Evolutionary conservation across 73 alveolate species (phyloP), one percentile per base, ranked within the genome.

Genomic region (Paramecium pentaurelia): DNA sequence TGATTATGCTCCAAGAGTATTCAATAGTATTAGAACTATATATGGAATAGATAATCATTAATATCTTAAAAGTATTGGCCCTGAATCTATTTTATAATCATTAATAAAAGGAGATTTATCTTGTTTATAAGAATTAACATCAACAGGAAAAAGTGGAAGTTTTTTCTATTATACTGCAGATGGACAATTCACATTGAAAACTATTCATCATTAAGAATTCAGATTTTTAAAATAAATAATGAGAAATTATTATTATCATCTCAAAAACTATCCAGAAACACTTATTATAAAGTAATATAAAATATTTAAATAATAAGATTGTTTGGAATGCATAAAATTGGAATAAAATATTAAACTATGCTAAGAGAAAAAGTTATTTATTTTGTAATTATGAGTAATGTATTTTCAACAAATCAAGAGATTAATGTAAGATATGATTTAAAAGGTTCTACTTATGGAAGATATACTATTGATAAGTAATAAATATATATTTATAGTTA

Each of bases 121-220:
- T 11, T 44, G 94, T 45, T 42, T 93, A 20, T 45, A 77, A 75
- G 95, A 92, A 37, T 90, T 92, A 36, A 85, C 90, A 94, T 98
- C 71, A 18, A 95, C 98, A 20, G 99, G 99, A 42, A 98, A 97
- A 88, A 95, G 99, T 86, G 99, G 99, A 9, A 94, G 99, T 28
- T 97, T 99, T 92, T 99, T 99, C 92, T 99, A 98, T 92, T 99
- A 97, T 93, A 98, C 99, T 11, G 98, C 99, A 27, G 99, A 99
- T 89, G 99, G 99, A 5, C 95, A 97, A 86, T 99, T 94, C 73
- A 97, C 98, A 85, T 94, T 98, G 27, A 98, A 99, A 92, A 97
- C 99, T 2, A 95, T 98, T 51, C 93, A 96, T 71, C 93, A 95
- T 59, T 92, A 92, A 42, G 99, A 99, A 88, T 97, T 95, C 86